A percentile compares a stretch with the other conserved stretches of the same genome.
These are phyloP conservation scores for Thalassiosira hispida DNA, from an alignment of 352 stramenopile genomes.

Conservation along the genomic window DNA sequence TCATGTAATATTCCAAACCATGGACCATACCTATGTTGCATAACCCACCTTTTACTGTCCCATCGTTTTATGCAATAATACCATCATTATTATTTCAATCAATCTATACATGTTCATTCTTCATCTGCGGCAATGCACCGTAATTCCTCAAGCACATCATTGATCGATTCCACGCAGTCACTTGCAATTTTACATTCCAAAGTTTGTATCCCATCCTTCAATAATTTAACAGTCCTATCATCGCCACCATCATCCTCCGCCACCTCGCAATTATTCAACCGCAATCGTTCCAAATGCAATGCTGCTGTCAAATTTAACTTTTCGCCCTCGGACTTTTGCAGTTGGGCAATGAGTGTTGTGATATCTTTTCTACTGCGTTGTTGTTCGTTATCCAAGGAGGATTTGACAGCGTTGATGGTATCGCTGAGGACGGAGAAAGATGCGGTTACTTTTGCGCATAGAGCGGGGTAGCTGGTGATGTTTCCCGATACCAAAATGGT, in stretches of 20 bases:
- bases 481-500: slow-evolving; percentile 67
- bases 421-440: slow-evolving; percentile 79
- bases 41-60: no score
- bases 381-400: slow-evolving; percentile 29
- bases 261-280: slow-evolving; percentile 50
- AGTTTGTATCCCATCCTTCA: slow-evolving; percentile 56
- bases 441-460: slow-evolving; percentile 71
- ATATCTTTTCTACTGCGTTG: slow-evolving; percentile 33
- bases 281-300: slow-evolving; percentile 77
- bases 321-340: slow-evolving; percentile 74
- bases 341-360: slow-evolving; percentile 28
- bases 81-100: no score
- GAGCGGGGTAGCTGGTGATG: slow-evolving; percentile 67
- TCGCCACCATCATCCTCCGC: slow-evolving; percentile 1
- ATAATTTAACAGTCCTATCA: slow-evolving; percentile 46
- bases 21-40: no score
- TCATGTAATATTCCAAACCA: no score
- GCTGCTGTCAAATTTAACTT: slow-evolving; percentile 82
- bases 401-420: slow-evolving; percentile 66
- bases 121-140: slow-evolving; percentile 52
- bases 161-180: slow-evolving; percentile 68
- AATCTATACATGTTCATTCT: neutral
- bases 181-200: slow-evolving; percentile 56
- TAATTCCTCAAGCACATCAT: slow-evolving; percentile 80
- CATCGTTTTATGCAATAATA: no score